These are phyloP conservation scores for Inonotus obliquus DNA, from an alignment of 1,284 basidiomycete species.

Conservation along the genomic window DNA sequence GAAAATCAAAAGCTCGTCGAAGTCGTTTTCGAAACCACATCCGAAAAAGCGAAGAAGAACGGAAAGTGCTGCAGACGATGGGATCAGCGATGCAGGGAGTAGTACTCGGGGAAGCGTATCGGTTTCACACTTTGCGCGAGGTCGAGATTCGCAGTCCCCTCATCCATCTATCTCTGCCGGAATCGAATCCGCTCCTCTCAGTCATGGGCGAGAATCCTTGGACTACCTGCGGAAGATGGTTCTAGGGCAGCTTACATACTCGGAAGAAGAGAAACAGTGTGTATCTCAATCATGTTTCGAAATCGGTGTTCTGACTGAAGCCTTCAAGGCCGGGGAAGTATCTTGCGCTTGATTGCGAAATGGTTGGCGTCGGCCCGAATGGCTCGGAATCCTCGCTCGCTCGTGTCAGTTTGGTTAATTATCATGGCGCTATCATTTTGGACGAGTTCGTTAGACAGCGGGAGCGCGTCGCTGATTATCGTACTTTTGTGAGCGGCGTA, in stretches of 20 bases:
- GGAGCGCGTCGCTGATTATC: constrained; percentile 90
- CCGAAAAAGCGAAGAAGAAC: constrained; percentile 5
- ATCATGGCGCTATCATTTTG: constrained; percentile 73
- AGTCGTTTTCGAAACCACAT: background rate
- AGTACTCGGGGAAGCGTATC: background rate
- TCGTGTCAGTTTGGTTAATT: constrained; percentile 91
- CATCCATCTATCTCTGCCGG: background rate
- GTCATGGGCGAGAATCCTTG: constrained; percentile 28
- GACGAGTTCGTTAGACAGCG: constrained; percentile 87
- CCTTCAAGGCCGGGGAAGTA: constrained; percentile 67
- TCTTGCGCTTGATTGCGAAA: constrained; percentile 91
- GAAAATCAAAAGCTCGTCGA: constrained; percentile 6
- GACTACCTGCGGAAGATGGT: constrained; percentile 47
- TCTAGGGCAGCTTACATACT: constrained; percentile 39
- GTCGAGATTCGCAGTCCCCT: background rate
- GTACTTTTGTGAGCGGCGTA: constrained; percentile 90
- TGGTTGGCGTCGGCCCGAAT: constrained; percentile 90
- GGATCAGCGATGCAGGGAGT: background rate
- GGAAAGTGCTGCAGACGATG: background rate
- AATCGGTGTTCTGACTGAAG: no score
- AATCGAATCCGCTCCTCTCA: background rate
- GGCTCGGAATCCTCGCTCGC: constrained; percentile 84
- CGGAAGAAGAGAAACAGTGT: constrained; percentile 41
- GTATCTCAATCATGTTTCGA: constrained; percentile 23
- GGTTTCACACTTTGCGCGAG: constrained; percentile 4